A percentile compares a stretch with the other conserved stretches of the same genome.
Conservation (phyloP, 768 basidiomycete genomes). For the Hypholoma sublateritium region DNA sequence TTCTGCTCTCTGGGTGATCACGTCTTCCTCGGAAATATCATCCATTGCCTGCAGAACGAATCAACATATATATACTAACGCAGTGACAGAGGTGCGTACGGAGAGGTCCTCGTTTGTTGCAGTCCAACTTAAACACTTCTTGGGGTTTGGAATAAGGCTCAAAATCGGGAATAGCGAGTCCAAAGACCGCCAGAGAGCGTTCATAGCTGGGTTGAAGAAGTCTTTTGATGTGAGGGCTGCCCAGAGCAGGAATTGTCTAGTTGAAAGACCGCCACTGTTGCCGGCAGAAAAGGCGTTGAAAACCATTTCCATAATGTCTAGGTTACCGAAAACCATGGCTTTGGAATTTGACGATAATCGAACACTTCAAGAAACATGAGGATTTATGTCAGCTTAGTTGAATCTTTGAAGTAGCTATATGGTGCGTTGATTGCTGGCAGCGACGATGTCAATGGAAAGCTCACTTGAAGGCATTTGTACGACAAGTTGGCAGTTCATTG, state of each 20-base stretch:
- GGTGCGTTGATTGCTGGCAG: no score
- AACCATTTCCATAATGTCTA: not conserved
- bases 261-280: no score
- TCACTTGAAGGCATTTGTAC: no score
- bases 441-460: no score
- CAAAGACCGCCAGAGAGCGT: not conserved
- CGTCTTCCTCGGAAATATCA: no score
- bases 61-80: not conserved
- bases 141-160: not conserved
- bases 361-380: no score
- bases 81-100: not conserved
- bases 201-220: not conserved
- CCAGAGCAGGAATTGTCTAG: not conserved
- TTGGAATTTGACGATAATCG: no score
- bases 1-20: no score
- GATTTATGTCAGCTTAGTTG: no score
- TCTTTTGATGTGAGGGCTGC: not conserved
- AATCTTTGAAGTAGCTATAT: no score
- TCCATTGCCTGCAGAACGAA: no score
- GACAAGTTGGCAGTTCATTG: no score
- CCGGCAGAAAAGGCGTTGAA: not conserved
- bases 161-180: not conserved
- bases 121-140: not conserved
- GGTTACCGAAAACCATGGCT: not conserved
- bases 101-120: not conserved